Conservation (phyloP, 148 eudicot genomes). For the Vaccinium myrtillus region DNA sequence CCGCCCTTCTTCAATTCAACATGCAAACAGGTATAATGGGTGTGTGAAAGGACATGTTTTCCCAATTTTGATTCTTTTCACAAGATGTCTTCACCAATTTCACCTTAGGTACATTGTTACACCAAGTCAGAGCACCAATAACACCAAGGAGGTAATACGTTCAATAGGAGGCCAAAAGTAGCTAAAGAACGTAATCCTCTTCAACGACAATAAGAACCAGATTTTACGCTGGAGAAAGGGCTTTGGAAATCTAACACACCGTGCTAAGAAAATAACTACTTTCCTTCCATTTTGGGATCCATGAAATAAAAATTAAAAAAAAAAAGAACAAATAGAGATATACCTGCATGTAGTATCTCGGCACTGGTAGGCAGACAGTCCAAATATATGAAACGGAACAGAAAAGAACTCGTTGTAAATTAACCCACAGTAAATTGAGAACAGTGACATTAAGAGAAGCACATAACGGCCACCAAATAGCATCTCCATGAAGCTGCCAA, state of each 20-base stretch:
- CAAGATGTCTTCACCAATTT: conserved; percentile 1
- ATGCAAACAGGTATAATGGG: not conserved
- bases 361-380: conserved; percentile 88
- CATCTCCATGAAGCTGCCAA: conserved; percentile 99
- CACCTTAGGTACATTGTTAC: not conserved
- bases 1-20: not conserved
- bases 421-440: conserved; percentile 92
- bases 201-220: not conserved
- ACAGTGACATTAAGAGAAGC: conserved; percentile 86
- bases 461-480: conserved; percentile 98
- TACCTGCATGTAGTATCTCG: conserved; percentile 91
- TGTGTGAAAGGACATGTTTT: not conserved
- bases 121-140: not conserved
- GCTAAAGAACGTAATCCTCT: not conserved
- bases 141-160: not conserved
- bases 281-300: not conserved
- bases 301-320: not conserved
- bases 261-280: not conserved
- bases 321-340: conserved; percentile 3
- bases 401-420: conserved; percentile 98
- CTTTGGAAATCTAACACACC: not conserved
- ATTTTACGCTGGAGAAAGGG: not conserved
- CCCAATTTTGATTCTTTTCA: not conserved
- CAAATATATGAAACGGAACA: conserved; percentile 94
- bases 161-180: conserved; percentile 15